Evolutionary conservation across 108 stramenopile species (phyloP), one percentile per base, ranked within the genome.

Genomic region (Cylindrotheca closterium): DNA sequence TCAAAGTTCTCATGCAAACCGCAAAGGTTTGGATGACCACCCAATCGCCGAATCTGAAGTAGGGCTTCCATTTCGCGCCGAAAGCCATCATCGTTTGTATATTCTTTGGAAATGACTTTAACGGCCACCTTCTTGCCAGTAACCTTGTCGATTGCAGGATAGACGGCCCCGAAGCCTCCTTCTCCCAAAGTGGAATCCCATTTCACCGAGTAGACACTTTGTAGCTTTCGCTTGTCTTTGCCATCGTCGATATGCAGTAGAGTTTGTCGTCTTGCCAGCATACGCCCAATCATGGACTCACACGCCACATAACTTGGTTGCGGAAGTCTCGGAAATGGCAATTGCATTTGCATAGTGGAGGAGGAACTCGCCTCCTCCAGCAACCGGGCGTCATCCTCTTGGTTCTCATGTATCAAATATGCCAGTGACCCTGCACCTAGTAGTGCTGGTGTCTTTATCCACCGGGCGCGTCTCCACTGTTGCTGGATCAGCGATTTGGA

Each of bases 21-120:
- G 61, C 85, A 87, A 33, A 94, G 87, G 55, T 92, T 76, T 7
- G 90, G 90, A 81, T 94, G 93, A 3, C 83, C 87, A 48, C 92
- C 92, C 12, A 67, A 51, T 10, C 80, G 45, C 47, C 84, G 79
- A 51, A 94, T 81, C 31, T 85, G 82, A 22, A 91, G 49, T 48
- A 94, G 70, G 8, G 89, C 86, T 69, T 81, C 74, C 83, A 90
- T 89, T 65, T 94, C 93, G 19, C 80, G 67, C 61, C 82, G 80
- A 51, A 93, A 90, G 30, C 63, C 50, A n/a, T 52, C 60, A 27
- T 86, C 65, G 58, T 84, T 79, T 1, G 92, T 93, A 50, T 77
- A 86, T 49, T 77, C 60, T 73, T 93, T 93, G 30, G 83, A 60
- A 55, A 93, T 93, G 64, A 86, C 79, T 63, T 93, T 93, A 26